Evolutionary conservation across 1,139 yeast species (phyloP).

Genomic region (Lodderomyces parapsilosis): DNA sequence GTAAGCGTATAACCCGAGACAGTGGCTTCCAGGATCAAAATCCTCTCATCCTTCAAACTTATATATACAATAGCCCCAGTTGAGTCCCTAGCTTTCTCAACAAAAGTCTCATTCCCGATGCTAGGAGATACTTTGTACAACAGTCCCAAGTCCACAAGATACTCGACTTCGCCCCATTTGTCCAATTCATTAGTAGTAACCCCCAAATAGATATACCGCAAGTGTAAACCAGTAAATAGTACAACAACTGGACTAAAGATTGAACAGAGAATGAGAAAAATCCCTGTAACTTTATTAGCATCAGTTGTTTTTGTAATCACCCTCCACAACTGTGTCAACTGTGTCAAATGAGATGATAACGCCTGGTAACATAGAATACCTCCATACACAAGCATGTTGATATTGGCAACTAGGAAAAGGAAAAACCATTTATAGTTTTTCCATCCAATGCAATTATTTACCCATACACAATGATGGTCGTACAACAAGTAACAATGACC

Average conservation of each 20-base stretch:
- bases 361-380: slow-evolving; percentile 38
- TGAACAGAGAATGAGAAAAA: slow-evolving; percentile 51
- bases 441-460: slow-evolving; percentile 85
- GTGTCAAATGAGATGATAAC: slow-evolving; percentile 17
- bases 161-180: slow-evolving; percentile 78
- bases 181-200: slow-evolving; percentile 87
- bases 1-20: slow-evolving; percentile 17
- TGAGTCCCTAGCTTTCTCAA: slow-evolving; percentile 15
- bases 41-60: slow-evolving; percentile 26
- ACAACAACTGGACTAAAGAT: slow-evolving; percentile 53
- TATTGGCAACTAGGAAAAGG: slow-evolving; percentile 55
- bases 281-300: slow-evolving; percentile 48
- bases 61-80: slow-evolving; percentile 23
- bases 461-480: slow-evolving; percentile 97
- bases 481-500: slow-evolving; percentile 61
- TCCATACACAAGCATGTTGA: slow-evolving; percentile 62
- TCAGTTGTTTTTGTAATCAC: slow-evolving; percentile 28
- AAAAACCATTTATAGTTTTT: slow-evolving; percentile 74
- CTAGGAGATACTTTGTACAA: slow-evolving; percentile 23
- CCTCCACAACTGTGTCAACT: slow-evolving; percentile 18
- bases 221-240: slow-evolving; percentile 61
- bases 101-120: slow-evolving; percentile 14
- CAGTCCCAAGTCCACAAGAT: slow-evolving; percentile 45
- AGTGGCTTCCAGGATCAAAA: slow-evolving; percentile 15
- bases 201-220: slow-evolving; percentile 67